Percentiles rank a stretch among this genome's conserved stretches.
These are phyloP conservation scores for Neurospora sp. DNA, from an alignment of 495 filamentous ascomycete species.

Conservation along the genomic window DNA sequence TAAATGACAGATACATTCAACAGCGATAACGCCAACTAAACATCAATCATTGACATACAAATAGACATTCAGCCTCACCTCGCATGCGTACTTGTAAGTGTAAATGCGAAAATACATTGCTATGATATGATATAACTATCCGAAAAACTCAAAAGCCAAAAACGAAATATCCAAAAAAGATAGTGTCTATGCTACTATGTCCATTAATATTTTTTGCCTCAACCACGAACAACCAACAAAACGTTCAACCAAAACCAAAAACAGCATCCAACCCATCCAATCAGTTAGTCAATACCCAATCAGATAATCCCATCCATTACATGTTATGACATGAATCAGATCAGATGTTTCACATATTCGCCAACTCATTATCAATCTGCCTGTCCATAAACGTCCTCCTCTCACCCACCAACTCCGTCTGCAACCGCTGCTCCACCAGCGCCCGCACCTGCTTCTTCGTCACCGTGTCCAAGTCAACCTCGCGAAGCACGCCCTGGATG, in stretches of 20 bases:
- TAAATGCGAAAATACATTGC: not conserved
- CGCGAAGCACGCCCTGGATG: slow-evolving; percentile 70
- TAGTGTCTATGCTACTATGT: not conserved
- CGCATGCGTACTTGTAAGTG: not conserved
- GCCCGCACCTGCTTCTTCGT: slow-evolving; percentile 97
- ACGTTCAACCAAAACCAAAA: too few relatives aligned
- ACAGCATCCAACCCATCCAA: not conserved
- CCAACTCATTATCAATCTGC: slow-evolving; percentile 86
- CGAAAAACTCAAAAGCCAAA: not conserved
- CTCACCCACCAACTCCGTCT: slow-evolving; percentile 76
- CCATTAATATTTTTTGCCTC: not conserved
- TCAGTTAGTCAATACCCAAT: not conserved
- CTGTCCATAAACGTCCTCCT: slow-evolving; percentile 76
- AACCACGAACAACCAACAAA: not conserved
- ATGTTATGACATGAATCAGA: not conserved
- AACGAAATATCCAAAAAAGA: not conserved
- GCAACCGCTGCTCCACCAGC: slow-evolving; percentile 82
- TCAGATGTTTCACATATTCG: slow-evolving; percentile 62
- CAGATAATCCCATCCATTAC: too few relatives aligned
- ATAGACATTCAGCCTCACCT: too few relatives aligned
- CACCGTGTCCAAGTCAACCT: slow-evolving; percentile 88
- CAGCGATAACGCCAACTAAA: too few relatives aligned
- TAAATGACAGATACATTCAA: too few relatives aligned
- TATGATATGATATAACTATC: not conserved
- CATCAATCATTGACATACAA: too few relatives aligned